phyloP scores from a whole-genome alignment of 1,139 yeast species.

The Scheffersomyces segobiensis region DNA sequence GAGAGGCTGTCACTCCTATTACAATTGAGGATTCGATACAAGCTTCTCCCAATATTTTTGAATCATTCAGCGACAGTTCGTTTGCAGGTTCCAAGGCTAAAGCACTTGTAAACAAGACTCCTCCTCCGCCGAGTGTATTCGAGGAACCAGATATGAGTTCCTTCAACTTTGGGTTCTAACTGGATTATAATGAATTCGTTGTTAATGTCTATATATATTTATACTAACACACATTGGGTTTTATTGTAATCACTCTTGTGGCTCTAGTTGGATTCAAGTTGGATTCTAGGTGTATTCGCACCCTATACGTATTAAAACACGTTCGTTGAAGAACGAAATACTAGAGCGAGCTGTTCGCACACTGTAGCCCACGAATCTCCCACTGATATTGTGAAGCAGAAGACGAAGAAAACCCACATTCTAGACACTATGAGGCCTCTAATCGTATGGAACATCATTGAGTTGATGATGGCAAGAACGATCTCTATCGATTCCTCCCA shows the following conservation, averaged over 20 bases:
- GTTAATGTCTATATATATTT: neutral
- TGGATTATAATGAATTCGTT: neutral
- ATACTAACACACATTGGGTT: too few relatives aligned
- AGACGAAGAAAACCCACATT: constrained; percentile 19
- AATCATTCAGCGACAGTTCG: neutral
- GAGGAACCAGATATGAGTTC: constrained; percentile 83
- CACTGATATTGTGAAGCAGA: constrained; percentile 5
- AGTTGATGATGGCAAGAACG: constrained; percentile 16
- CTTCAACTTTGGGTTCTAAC: constrained; percentile 58
- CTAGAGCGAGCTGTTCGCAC: neutral
- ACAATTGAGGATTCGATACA: neutral
- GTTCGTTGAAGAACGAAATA: neutral
- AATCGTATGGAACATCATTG: constrained; percentile 16
- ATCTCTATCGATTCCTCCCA: constrained; percentile 15
- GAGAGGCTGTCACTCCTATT: neutral
- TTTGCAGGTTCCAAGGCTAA: neutral
- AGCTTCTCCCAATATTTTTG: neutral
- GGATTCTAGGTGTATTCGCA: neutral
- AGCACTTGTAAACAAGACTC: constrained; percentile 14
- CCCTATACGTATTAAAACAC: constrained; percentile 2
- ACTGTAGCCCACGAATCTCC: constrained; percentile 5
- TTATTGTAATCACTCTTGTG: neutral
- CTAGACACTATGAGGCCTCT: constrained; percentile 18
- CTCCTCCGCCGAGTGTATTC: constrained; percentile 57
- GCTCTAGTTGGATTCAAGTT: too few relatives aligned